phyloP scores from a whole-genome alignment of 2,329 filamentous ascomycete genomes.

The Penicillium sp. region DNA sequence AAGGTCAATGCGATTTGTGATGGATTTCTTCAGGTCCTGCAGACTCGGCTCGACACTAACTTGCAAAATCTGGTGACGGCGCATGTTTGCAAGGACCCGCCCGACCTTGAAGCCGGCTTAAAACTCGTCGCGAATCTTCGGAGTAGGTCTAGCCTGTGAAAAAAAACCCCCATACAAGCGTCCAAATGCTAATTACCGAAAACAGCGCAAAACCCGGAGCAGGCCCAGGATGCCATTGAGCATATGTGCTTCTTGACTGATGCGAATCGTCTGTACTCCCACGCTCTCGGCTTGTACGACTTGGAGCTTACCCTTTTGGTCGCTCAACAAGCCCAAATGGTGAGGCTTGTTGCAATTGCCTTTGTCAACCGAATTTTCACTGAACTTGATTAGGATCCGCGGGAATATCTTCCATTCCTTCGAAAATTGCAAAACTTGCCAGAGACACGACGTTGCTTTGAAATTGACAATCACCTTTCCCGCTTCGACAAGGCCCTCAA shows the following conservation, averaged over 20 bases:
- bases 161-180: not conserved
- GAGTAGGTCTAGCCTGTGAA: slow-evolving; percentile 26
- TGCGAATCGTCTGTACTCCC: slow-evolving; percentile 84
- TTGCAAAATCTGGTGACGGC: slow-evolving; percentile 91
- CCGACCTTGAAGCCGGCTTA: slow-evolving; percentile 81
- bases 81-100: slow-evolving; percentile 86
- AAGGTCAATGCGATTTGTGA: slow-evolving; percentile 91
- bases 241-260: slow-evolving; percentile 98
- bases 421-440: slow-evolving; percentile 75
- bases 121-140: slow-evolving; percentile 68
- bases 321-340: slow-evolving; percentile 88
- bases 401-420: slow-evolving; percentile 92
- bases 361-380: no score
- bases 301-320: slow-evolving; percentile 84
- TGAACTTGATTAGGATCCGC: slow-evolving; percentile 58
- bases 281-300: slow-evolving; percentile 84
- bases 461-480: slow-evolving; percentile 81
- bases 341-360: slow-evolving; percentile 17
- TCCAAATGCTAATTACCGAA: slow-evolving; percentile 11
- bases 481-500: slow-evolving; percentile 69
- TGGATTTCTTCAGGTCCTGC: slow-evolving; percentile 66
- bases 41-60: slow-evolving; percentile 56
- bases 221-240: slow-evolving; percentile 84
- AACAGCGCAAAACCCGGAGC: slow-evolving; percentile 55
- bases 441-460: slow-evolving; percentile 65